These are phyloP conservation scores for Cystobasidiopsis lactophilus DNA, from an alignment of 768 basidiomycete species.

Conservation along the genomic window DNA sequence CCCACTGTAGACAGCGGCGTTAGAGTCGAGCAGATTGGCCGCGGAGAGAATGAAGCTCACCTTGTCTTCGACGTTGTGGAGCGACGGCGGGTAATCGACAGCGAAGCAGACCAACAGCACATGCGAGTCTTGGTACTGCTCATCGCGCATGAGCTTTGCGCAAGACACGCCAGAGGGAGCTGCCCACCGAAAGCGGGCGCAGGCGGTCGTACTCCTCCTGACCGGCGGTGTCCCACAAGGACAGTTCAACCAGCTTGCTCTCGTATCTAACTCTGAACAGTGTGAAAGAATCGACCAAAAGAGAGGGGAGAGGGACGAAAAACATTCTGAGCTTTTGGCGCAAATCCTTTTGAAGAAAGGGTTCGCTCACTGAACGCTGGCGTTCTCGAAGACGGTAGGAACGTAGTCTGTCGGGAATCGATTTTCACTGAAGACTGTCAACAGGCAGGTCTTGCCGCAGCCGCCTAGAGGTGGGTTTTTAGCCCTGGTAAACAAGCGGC, in stretches of 20 bases:
- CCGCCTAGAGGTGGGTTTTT: background rate
- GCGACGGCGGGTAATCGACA: constrained; percentile 83
- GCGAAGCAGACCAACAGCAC: constrained; percentile 98
- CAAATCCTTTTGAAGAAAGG: constrained; percentile 80
- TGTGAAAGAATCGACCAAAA: constrained; percentile 80
- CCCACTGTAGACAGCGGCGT: constrained; percentile 39
- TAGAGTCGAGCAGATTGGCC: background rate
- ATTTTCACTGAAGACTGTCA: constrained; percentile 87
- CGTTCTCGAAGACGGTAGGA: background rate
- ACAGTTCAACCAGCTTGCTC: constrained; percentile 72
- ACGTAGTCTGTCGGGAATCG: constrained; percentile 5
- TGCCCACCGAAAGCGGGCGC: background rate
- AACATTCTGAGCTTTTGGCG: constrained; percentile 46
- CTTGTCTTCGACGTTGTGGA: constrained; percentile 99
- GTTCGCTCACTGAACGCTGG: constrained; percentile 25
- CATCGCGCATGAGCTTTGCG: too few species aligned
- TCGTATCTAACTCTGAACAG: constrained; percentile 77
- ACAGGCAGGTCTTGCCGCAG: constrained; percentile 45
- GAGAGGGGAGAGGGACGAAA: constrained; percentile 30
- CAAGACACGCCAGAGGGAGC: too few species aligned
- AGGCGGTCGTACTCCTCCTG: constrained; percentile 79
- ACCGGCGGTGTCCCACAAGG: constrained; percentile 99
- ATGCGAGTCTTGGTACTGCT: constrained; percentile 92
- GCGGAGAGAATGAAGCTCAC: constrained; percentile 34
- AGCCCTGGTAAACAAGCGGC: too few species aligned